Percentiles rank a stretch among this genome's conserved stretches.
These are phyloP conservation scores for Apiospora koreana DNA, from an alignment of 2,329 filamentous ascomycete genomes.

Conservation along the genomic window DNA sequence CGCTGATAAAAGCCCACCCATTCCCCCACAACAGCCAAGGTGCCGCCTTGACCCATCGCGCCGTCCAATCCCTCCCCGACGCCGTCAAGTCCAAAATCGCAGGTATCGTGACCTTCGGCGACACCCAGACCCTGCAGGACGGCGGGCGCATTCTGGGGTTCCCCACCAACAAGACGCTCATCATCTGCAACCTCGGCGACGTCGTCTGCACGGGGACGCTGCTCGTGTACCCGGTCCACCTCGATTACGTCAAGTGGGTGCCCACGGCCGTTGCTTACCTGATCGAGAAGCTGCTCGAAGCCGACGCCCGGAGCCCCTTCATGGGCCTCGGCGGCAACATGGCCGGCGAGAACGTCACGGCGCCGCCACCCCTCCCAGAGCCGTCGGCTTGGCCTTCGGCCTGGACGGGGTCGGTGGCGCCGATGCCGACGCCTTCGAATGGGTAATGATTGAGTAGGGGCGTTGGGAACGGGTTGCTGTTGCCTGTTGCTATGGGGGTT, in stretches of 20 bases:
- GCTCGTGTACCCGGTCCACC: conserved; percentile 35
- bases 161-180: conserved; percentile 36
- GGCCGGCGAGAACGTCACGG: neutral
- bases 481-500: too few species aligned
- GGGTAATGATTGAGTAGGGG: neutral
- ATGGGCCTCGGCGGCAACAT: neutral
- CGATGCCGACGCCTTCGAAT: neutral
- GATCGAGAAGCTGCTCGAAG: conserved; percentile 19
- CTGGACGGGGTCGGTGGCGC: neutral
- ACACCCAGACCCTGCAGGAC: conserved; percentile 37
- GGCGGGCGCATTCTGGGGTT: conserved; percentile 37
- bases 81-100: conserved; percentile 30
- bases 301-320: conserved; percentile 20
- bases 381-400: neutral
- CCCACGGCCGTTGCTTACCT: conserved; percentile 34
- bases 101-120: conserved; percentile 40
- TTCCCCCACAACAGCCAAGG: conserved; percentile 29
- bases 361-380: neutral
- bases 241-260: conserved; percentile 37
- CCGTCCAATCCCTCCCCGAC: conserved; percentile 32
- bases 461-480: too few species aligned
- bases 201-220: conserved; percentile 38
- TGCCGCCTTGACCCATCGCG: conserved; percentile 39
- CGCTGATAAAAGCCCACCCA: too few species aligned
- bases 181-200: conserved; percentile 43